Evolutionary conservation across 1,284 basidiomycete genomes (phyloP), one percentile per base, ranked within the genome.

Genomic region (Kalmanozyma brasiliensis): DNA sequence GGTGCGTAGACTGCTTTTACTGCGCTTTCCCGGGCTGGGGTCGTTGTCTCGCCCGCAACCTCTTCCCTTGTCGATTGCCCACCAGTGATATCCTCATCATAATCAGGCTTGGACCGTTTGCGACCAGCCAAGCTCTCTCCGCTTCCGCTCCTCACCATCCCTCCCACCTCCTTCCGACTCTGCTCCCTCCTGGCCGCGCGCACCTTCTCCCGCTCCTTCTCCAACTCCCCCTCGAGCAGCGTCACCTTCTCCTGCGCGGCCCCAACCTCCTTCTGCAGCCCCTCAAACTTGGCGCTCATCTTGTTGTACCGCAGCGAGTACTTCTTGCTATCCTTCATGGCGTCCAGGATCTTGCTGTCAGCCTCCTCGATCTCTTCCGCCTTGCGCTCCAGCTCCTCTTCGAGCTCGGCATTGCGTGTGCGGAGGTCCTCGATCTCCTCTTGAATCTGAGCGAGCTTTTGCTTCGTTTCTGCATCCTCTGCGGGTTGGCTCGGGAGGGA

Each of bases 281-380:
- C 41, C 32, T 70, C 67, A 17, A 61, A 51, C 41, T 42, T 46
- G 2, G 36, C 55, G 22, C 26, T 35, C 3, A 75, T 16, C 43
- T 64, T 58, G 24, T 29, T 57, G 26, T 64, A 62, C 9, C 70
- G 20, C 8, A 63, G 58, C 2, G 56, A 45, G 35, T 52, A 66
- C 47, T 69, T 72, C 37, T 77, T 79, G 35, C 62, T 60, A 32
- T 79, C 70, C 47, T 76, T 76, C 30, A 77, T 51, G 14, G 67
- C 71, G 3, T 53, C 56, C 2, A 79, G 49, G 22, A 77, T 73
- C 49, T 77, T 74, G n/a, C 45, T 45, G 36, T 79, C 78, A 2
- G 74, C 73, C 13, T 76, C 78, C 44, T 78, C 76, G 47, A 70
- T 64, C 22, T 80, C 78, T 11, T 65, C 62, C 3, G 77, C 77